phyloP scores from a whole-genome alignment of 148 eudicot species.

The Bassia scoparia region DNA sequence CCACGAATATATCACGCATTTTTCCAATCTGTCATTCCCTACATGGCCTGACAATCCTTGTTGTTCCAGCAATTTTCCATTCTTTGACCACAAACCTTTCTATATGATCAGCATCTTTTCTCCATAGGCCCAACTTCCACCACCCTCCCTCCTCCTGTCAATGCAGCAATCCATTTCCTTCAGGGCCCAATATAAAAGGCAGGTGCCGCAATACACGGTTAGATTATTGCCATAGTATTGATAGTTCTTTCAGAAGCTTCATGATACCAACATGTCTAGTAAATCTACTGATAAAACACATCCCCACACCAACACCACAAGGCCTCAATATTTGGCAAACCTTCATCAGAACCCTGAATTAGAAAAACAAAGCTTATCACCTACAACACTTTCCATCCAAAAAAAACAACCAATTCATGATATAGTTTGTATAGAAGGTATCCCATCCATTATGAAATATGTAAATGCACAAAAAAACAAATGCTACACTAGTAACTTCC shows the following conservation, averaged over 20 bases:
- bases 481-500: background rate
- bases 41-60: slow-evolving; percentile 77
- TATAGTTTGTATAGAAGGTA: background rate
- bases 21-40: slow-evolving; percentile 98
- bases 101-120: slow-evolving; percentile 92
- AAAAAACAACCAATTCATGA: background rate
- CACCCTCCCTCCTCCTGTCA: slow-evolving; percentile 75
- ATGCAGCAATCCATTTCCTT: slow-evolving; percentile 92
- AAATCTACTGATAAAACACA: slow-evolving; percentile 95
- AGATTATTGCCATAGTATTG: slow-evolving; percentile 91
- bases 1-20: slow-evolving; percentile 87
- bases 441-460: background rate
- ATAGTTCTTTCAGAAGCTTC: slow-evolving; percentile 98
- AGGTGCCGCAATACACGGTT: slow-evolving; percentile 93
- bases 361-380: slow-evolving; percentile 7
- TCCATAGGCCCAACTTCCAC: slow-evolving; percentile 92
- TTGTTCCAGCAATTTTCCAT: slow-evolving; percentile 85
- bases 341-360: slow-evolving; percentile 90
- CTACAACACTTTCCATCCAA: background rate
- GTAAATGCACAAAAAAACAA: background rate
- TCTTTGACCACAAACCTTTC: slow-evolving; percentile 90
- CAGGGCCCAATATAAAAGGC: slow-evolving; percentile 99
- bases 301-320: slow-evolving; percentile 97
- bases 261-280: slow-evolving; percentile 74
- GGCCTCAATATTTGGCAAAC: slow-evolving; percentile 84